Evolutionary conservation across 1,139 yeast genomes (phyloP).

Genomic region (Taiozyma sp.): DNA sequence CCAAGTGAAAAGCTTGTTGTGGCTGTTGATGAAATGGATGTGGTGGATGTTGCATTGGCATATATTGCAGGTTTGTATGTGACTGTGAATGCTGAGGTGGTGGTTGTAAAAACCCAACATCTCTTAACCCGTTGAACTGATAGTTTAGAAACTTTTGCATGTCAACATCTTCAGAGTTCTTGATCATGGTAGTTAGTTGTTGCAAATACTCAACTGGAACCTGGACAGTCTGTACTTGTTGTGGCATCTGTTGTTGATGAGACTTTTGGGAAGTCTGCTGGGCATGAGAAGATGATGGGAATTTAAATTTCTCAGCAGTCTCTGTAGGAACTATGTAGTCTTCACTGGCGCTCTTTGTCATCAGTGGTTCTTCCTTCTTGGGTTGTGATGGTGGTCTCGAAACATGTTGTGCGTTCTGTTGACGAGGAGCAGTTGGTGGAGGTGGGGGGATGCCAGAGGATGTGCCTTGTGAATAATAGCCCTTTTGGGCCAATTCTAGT

Average conservation of each 20-base stretch:
- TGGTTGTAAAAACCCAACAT: neutral
- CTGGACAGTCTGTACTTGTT: slow-evolving; percentile 25
- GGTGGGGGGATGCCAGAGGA: slow-evolving; percentile 3
- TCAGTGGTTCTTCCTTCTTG: neutral
- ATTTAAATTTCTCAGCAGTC: slow-evolving; percentile 41
- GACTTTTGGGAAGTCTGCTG: neutral
- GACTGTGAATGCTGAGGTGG: neutral
- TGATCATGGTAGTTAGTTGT: slow-evolving; percentile 27
- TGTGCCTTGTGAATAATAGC: neutral
- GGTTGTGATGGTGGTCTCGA: slow-evolving; percentile 6
- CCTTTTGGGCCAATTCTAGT: slow-evolving; percentile 1
- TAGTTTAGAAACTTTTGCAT: slow-evolving; percentile 15
- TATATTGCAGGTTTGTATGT: neutral
- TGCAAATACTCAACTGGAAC: slow-evolving; percentile 44
- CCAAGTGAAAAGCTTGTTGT: slow-evolving; percentile 2
- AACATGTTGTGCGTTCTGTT: slow-evolving; percentile 11
- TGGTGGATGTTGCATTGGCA: neutral
- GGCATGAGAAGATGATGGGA: slow-evolving; percentile 32
- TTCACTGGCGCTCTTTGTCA: slow-evolving; percentile 2
- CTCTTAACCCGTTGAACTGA: slow-evolving; percentile 10
- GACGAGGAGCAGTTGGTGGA: neutral
- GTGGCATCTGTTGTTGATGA: slow-evolving; percentile 8
- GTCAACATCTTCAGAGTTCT: slow-evolving; percentile 17
- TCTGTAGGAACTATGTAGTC: slow-evolving; percentile 28
- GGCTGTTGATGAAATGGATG: slow-evolving; percentile 2